phyloP scores from a whole-genome alignment of 164 flowering plant genomes.

The Echeveria elegans region DNA sequence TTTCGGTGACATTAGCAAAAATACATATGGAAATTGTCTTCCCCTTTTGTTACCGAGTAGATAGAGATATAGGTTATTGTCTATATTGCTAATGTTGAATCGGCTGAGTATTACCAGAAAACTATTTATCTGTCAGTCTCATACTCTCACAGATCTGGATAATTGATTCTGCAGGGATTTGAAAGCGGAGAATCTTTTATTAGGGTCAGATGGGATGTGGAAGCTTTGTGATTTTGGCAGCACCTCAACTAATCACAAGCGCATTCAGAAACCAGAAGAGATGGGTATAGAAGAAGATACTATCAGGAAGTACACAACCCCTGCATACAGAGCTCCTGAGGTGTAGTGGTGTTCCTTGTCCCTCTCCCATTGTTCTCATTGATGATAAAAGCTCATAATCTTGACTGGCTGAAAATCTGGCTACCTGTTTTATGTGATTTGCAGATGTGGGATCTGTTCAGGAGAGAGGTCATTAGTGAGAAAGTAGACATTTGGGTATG shows the following conservation, averaged over 20 bases:
- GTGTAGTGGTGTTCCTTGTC: slow-evolving; percentile 25
- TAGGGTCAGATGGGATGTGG: slow-evolving; percentile 86
- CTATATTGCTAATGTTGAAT: neutral
- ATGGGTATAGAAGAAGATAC: slow-evolving; percentile 99
- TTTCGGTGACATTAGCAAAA: neutral
- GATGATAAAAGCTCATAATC: neutral
- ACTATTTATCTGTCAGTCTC: neutral
- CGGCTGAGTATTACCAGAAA: neutral
- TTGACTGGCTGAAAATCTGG: slow-evolving; percentile 14
- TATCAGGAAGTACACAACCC: slow-evolving; percentile 94
- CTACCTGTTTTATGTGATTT: slow-evolving; percentile 15
- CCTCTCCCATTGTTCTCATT: neutral
- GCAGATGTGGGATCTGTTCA: slow-evolving; percentile 97
- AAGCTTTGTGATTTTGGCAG: slow-evolving; percentile 99
- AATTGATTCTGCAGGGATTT: slow-evolving; percentile 50
- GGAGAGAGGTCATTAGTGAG: slow-evolving; percentile 83
- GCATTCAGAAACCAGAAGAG: slow-evolving; percentile 94
- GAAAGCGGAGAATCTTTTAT: slow-evolving; percentile 90
- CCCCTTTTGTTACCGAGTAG: neutral
- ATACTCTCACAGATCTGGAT: neutral
- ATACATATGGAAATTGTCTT: neutral
- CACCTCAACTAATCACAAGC: slow-evolving; percentile 86
- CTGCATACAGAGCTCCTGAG: slow-evolving; percentile 99
- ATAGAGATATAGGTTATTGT: too few species aligned
- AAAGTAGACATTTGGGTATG: slow-evolving; percentile 99